Evolutionary conservation across 805 yeast genomes (phyloP), one percentile per base, ranked within the genome.

Genomic region (Schwanniomyces pseudopolymorphus): DNA sequence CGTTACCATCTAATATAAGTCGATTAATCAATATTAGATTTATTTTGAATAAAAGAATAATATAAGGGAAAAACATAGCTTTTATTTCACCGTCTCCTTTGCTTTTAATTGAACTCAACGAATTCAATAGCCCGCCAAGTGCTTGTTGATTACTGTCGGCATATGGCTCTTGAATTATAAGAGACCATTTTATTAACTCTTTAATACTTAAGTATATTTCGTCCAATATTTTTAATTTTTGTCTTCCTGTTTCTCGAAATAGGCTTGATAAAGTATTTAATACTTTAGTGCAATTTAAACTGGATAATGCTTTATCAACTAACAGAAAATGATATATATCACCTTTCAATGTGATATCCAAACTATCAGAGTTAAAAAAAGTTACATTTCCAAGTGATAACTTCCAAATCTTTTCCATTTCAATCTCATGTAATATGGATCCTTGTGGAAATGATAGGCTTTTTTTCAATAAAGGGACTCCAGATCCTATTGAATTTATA

Each of bases 151-250:
- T 39, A n/a, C 37, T 50, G 3, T 49, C 56, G 3, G 52, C 19
- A 1, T 69, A 64, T 5, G 51, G 42, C 33, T 63, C 61, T 39
- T 70, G 74, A 2, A 61, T 20, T 13, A 67, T 62, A 19, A 72
- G 52, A 26, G 50, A 41, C 76, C 76, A 72, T 33, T 57, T 52
- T 4, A 67, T 50, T 7, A 71, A 35, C 0, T 50, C 52, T 24
- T 51, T 51, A 2, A 67, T 33, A 2, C 64, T 57, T 1, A 47
- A 42, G 19, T 56, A 55, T 3, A 61, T 28, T n/a, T 59, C 62
- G 2, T 27, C 37, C 2, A 41, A n/a, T 6, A 22, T 19, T 0
- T 44, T 36, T 21, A 13, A 19, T 9, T 7, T 21, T 10, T 4
- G 17, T 6, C 36, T 7, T 17, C 43, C 51, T 2, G 49, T 43